Base-by-base conservation (phyloP, 345 rosid genomes). In the Firmiana major region DNA sequence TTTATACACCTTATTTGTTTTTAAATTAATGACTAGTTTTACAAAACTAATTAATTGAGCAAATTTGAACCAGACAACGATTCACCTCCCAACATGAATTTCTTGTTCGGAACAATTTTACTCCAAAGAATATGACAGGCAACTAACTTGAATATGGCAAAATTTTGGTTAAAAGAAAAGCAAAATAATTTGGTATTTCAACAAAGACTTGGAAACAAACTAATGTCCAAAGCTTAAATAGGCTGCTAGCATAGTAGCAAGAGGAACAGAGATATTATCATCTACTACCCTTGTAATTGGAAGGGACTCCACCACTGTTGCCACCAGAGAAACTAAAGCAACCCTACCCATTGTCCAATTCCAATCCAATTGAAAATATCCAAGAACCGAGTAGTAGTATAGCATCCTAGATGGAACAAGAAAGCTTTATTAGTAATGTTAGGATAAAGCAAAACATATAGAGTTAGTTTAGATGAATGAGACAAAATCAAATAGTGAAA, bases 201-300 rank as follows among this genome's bases (percentile, higher is more conserved):
- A 26, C 9, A 24, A 12, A 64, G n/a, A 10, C 13, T 46, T 10
- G 21, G 34, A 68, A 31, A 71, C 76, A 73, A n/a, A n/a, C 81
- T 83, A 94, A 65, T 70, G 79, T 59, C 88, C 79, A 16, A 93
- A 90, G 77, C 77, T 75, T 36, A 90, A 74, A 58, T 83, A 87
- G 62, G 97, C 88, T n/a, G 83, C 89, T 34, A 86, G 21, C 82
- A 91, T 93, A 78, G 89, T 86, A 63, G 83, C 88, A 51, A 91
- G 31, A 85, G 98, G 98, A 75, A 94, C 98, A 21, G 93, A 90
- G 38, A 94, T 75, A 54, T 93, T 91, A 81, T 93, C 98, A 80
- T 94, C 98, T 55, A 94, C 3, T 3, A 79, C 38, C 80, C 84
- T 84, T 5, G 90, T 79, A 2, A 75, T 82, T 13, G 98, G 91